Evolutionary conservation across 352 stramenopile species (phyloP).

Genomic region (Phytophthora pisi): DNA sequence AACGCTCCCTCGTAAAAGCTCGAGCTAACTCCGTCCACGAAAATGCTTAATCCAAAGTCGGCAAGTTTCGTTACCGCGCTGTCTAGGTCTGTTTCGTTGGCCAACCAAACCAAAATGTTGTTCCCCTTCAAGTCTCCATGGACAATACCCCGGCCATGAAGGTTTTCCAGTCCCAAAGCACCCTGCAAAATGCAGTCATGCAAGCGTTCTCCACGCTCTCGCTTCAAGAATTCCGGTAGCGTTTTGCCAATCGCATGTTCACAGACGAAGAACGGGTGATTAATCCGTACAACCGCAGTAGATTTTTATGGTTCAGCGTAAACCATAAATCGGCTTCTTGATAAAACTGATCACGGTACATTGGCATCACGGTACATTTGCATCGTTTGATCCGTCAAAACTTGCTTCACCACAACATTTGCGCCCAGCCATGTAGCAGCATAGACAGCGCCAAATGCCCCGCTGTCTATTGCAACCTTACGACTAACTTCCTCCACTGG

Average conservation of each 20-base stretch:
- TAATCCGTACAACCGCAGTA: constrained; percentile 36
- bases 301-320: constrained; percentile 30
- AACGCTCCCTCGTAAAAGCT: background rate
- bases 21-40: constrained; percentile 8
- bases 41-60: constrained; percentile 27
- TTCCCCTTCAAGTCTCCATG: constrained; percentile 41
- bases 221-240: constrained; percentile 8
- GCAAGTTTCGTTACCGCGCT: constrained; percentile 14
- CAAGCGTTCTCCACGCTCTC: background rate
- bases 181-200: background rate
- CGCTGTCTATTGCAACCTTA: background rate
- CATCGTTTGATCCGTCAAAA: constrained; percentile 2
- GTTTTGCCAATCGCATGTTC: constrained; percentile 8
- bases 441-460: constrained; percentile 21
- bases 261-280: constrained; percentile 24
- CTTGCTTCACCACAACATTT: constrained; percentile 20
- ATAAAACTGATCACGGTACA: constrained; percentile 14
- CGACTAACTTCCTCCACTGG: constrained; percentile 5
- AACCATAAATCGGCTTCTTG: constrained; percentile 29
- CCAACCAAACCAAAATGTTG: constrained; percentile 33
- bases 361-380: background rate
- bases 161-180: constrained; percentile 18
- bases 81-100: constrained; percentile 10
- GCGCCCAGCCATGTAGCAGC: constrained; percentile 13
- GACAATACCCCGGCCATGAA: constrained; percentile 28